Conservation (phyloP, 768 basidiomycete genomes). For the Podaxis rugospora region DNA sequence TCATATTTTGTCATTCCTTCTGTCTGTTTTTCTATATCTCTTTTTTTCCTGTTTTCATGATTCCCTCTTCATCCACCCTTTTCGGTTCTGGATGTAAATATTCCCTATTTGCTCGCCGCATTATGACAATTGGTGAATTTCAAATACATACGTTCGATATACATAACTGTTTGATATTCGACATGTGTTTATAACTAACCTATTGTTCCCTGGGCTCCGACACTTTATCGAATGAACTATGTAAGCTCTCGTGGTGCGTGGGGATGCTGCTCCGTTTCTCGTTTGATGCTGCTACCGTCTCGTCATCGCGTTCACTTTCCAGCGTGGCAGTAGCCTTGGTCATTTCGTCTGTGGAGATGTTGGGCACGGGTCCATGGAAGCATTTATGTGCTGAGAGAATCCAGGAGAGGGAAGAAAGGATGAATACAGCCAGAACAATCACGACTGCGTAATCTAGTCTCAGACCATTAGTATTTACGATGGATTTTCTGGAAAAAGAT, state of each 20-base stretch:
- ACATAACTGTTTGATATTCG: neutral
- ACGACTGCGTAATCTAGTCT: conserved; percentile 62
- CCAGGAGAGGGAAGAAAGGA: conserved; percentile 64
- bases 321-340: neutral
- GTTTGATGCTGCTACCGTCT: neutral
- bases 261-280: neutral
- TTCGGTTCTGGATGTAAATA: conserved; percentile 2
- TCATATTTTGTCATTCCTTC: neutral
- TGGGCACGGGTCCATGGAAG: conserved; percentile 66
- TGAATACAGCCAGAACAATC: conserved; percentile 58
- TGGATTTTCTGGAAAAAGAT: neutral
- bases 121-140: neutral
- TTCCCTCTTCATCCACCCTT: neutral
- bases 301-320: neutral
- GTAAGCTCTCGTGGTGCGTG: neutral
- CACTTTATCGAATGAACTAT: neutral
- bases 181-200: neutral
- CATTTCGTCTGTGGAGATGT: conserved; percentile 27
- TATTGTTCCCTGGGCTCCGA: neutral
- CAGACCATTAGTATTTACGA: neutral
- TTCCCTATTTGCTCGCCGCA: neutral
- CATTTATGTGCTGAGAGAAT: conserved; percentile 62
- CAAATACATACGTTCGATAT: neutral
- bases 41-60: neutral
- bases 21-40: neutral